Conservation (phyloP, 2,329 filamentous ascomycete species). For the Ophiostoma sp. region DNA sequence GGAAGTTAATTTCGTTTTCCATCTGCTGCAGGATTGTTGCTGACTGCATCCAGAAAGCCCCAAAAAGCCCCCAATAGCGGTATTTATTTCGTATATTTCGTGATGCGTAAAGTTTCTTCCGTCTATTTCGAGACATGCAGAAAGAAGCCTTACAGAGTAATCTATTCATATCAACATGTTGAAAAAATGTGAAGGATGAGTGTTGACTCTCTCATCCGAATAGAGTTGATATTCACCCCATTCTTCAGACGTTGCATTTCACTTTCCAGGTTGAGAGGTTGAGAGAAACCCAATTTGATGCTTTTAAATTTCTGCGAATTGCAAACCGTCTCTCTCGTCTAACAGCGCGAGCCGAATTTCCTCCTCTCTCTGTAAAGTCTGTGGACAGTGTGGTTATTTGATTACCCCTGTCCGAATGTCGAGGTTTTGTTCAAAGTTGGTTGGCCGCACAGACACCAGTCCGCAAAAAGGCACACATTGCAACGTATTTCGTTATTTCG, state of each 20-base stretch:
- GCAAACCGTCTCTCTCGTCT: neutral
- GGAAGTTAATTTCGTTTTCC: neutral
- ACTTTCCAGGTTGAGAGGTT: neutral
- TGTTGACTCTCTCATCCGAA: neutral
- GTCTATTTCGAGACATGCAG: neutral
- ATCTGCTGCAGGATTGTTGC: conserved; percentile 1
- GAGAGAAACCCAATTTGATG: neutral
- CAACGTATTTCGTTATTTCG: neutral
- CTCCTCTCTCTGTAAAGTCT: too few species aligned
- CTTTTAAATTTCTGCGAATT: neutral
- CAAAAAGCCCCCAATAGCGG: neutral
- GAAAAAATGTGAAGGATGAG: neutral
- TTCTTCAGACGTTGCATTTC: neutral
- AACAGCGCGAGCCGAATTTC: neutral
- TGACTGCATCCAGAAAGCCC: neutral
- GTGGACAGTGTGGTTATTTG: neutral
- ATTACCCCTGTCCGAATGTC: neutral
- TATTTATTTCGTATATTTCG: neutral
- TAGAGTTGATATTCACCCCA: neutral
- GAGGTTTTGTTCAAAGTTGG: neutral
- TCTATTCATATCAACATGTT: neutral
- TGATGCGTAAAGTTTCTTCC: neutral
- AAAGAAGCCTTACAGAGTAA: neutral
- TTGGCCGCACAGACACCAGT: conserved; percentile 4
- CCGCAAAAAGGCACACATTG: neutral